Evolutionary conservation across 2,329 filamentous ascomycete species (phyloP), one percentile per base, ranked within the genome.

Genomic region (Botryotinia globosa): DNA sequence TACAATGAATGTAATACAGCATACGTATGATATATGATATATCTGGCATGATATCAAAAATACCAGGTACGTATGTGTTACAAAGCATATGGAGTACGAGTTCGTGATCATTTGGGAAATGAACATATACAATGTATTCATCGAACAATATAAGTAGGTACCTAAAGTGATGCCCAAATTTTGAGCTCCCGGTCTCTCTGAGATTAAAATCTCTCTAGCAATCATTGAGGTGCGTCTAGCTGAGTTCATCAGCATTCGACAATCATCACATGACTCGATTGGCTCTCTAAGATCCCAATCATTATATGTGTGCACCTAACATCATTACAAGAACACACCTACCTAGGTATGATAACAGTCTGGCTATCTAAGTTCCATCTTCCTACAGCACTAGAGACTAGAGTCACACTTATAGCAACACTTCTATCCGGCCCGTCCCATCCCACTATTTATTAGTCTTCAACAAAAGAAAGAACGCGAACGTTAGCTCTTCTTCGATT

Each of bases 351-450:
- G 51, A 54, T 29, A n/a, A n/a, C n/a, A 54, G 51, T 54, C 51
- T 3, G 34, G 7, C 34, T 34, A 6, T 37, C 37, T 37, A 18
- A 29, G 6, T 18, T 56, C 25, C 48, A 3, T 6, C 51, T 54
- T 29, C n/a, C 51, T 18, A 18, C n/a, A 18, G n/a, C 51, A 56
- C 14, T 29, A 39, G 10, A 16, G 14, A 56, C 14, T 29, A 39
- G 10, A 16, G 14, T 16, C 22, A n/a, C 29, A 22, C 44, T 51
- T 37, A 65, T 65, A 14, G 45, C 48, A 65, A 34, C 42, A 29
- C 18, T 65, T 48, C 62, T 25, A 45, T 16, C 63, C 63, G 44
- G 63, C 63, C 63, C 63, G 44, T 37, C 25, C 44, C 44, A 65
- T 34, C 29, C 22, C 42, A 34, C 42, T 65, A 65, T 32, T 48